Base-by-base conservation (phyloP, 345 rosid species). In the Populus ilicifolia region DNA sequence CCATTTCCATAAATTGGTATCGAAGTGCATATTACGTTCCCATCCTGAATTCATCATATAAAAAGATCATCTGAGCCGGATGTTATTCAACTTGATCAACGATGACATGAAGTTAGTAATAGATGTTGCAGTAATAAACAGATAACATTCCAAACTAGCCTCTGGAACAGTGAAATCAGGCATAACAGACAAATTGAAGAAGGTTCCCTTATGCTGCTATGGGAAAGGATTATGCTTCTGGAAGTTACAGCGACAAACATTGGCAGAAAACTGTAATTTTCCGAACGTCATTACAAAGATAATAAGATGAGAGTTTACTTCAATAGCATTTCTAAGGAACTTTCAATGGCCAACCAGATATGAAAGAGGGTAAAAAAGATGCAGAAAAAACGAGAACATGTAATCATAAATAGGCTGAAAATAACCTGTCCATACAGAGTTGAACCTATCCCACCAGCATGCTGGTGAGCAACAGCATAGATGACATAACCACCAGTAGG, bases 381-480 rank as follows among this genome's bases (percentile, higher is more conserved):
- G 61, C 25, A 5, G 56, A 50, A 54, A 18, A 54, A 20, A 54
- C 10, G 1, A 20, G 25, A 20, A 20, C 11, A 54, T 54, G 61
- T 54, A 0, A 20, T 2, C 23, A 54, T 54, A 54, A 54, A 54
- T 54, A 54, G 61, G 61, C 0, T 54, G 25, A 54, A 54, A 54
- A 54, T 20, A 72, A 90, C 97, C 96, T 95, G 86, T 80, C 94
- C 83, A 75, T 87, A 92, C 2, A 95, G 88, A 81, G 89, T 79
- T 80, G 89, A 87, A 77, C 96, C 92, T 5, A 77, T 29, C 59
- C 94, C 98, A 21, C 97, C 94, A 1, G 89, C 70, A 71, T 95
- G 98, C 79, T 90, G 94, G 81, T 95, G 98, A 27, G 90, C 92
- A 67, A 86, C 97, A 1, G 96, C 94, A 77, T 95, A 95, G 69